phyloP scores from a whole-genome alignment of 352 stramenopile genomes.

The Globisporangium takayamanum region DNA sequence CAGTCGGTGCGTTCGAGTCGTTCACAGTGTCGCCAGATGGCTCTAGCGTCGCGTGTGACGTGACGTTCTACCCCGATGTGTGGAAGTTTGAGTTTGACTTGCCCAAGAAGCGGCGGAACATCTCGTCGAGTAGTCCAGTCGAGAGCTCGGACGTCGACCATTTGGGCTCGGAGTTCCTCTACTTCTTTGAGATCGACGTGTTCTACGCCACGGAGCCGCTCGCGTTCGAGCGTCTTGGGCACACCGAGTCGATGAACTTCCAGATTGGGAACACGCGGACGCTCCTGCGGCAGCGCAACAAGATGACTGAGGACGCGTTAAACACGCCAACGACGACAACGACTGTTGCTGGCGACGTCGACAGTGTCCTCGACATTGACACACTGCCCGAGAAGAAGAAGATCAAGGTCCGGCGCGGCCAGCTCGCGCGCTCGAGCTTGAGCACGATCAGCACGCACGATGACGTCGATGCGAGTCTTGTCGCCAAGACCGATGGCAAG shows the following conservation, averaged over 20 bases:
- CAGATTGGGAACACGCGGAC: conserved; percentile 84
- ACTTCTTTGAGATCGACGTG: conserved; percentile 85
- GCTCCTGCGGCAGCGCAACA: conserved; percentile 76
- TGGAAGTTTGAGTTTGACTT: conserved; percentile 89
- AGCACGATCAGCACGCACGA: conserved; percentile 36
- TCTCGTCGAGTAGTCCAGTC: conserved; percentile 22
- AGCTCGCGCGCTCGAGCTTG: conserved; percentile 31
- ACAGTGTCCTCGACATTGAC: conserved; percentile 38
- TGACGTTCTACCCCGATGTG: conserved; percentile 83
- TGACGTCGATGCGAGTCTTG: conserved; percentile 12
- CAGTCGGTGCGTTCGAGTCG: conserved; percentile 53
- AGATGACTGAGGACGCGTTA: conserved; percentile 46
- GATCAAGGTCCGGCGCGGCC: conserved; percentile 40
- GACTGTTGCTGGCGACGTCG: conserved; percentile 22
- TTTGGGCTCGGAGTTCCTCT: conserved; percentile 59
- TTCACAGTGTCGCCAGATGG: conserved; percentile 33
- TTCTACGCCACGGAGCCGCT: conserved; percentile 62
- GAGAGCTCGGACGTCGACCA: conserved; percentile 31
- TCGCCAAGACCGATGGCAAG: conserved; percentile 1
- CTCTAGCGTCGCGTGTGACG: conserved; percentile 57
- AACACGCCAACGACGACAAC: conserved; percentile 11
- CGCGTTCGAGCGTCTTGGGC: conserved; percentile 53
- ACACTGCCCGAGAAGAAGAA: conserved; percentile 81
- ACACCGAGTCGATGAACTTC: conserved; percentile 74
- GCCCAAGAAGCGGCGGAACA: conserved; percentile 79